phyloP scores from a whole-genome alignment of 768 basidiomycete species.

The Pholiota molesta region DNA sequence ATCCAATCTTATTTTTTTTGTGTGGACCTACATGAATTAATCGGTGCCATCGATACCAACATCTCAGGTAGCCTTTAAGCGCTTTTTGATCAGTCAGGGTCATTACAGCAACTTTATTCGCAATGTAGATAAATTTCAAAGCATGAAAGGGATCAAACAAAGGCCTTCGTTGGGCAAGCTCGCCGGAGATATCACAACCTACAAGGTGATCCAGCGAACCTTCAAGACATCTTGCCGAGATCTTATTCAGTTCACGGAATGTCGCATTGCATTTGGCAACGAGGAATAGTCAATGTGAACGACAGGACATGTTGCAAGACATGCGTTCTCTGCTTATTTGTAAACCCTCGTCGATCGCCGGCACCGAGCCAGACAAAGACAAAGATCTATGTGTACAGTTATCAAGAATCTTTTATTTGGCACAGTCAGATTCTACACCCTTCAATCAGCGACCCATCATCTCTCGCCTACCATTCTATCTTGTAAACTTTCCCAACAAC shows the following conservation, averaged over 20 bases:
- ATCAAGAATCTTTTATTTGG: neutral
- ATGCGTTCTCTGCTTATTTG: neutral
- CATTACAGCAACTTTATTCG: neutral
- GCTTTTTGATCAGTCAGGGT: conserved; percentile 7
- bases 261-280: neutral
- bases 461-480: conserved; percentile 22
- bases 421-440: neutral
- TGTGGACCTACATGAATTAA: neutral
- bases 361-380: neutral
- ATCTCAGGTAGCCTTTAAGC: neutral
- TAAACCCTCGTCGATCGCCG: neutral
- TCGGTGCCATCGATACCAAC: neutral
- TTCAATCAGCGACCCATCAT: neutral
- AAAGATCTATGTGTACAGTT: neutral
- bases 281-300: neutral
- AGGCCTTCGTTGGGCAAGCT: neutral
- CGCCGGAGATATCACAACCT: neutral
- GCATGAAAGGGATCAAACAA: neutral
- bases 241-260: neutral
- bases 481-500: conserved; percentile 49
- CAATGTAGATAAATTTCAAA: neutral
- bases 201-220: neutral
- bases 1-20: neutral
- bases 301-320: neutral
- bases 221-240: neutral